Evolutionary conservation across 1,139 yeast genomes (phyloP).

Genomic region (Lodderomyces oxycetoniae): DNA sequence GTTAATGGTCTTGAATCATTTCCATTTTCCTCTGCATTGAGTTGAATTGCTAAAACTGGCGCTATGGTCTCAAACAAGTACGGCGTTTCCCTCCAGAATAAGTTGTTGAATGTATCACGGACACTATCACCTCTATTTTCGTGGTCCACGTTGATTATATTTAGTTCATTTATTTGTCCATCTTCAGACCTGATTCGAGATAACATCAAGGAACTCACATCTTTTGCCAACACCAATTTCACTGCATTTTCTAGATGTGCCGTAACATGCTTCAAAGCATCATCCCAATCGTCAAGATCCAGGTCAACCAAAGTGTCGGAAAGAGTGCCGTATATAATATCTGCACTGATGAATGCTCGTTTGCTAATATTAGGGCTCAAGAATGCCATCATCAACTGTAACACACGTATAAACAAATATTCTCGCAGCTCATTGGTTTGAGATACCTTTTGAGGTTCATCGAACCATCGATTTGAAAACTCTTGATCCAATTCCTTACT

Average conservation of each 20-base stretch:
- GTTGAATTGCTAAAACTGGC: slow-evolving; percentile 31
- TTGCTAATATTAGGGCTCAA: slow-evolving; percentile 16
- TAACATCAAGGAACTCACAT: slow-evolving; percentile 9
- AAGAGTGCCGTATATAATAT: slow-evolving; percentile 16
- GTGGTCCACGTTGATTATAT: slow-evolving; percentile 32
- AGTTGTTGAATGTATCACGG: slow-evolving; percentile 29
- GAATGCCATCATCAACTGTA: slow-evolving; percentile 23
- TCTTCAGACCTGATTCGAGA: slow-evolving; percentile 24
- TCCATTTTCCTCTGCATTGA: slow-evolving; percentile 21
- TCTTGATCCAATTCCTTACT: slow-evolving; percentile 16
- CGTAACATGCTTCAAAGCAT: slow-evolving; percentile 26
- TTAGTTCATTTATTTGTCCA: slow-evolving; percentile 23
- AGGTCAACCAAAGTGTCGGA: slow-evolving; percentile 20
- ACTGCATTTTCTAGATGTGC: slow-evolving; percentile 16
- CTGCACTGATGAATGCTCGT: slow-evolving; percentile 23
- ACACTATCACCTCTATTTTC: slow-evolving; percentile 27
- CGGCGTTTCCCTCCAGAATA: slow-evolving; percentile 39
- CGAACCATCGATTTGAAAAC: slow-evolving; percentile 16
- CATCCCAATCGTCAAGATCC: slow-evolving; percentile 29
- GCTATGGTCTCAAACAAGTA: slow-evolving; percentile 27
- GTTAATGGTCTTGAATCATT: slow-evolving; percentile 17
- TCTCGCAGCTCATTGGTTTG: not conserved
- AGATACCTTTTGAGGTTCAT: not conserved
- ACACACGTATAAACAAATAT: slow-evolving; percentile 15
- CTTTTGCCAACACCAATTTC: slow-evolving; percentile 14